Conservation (phyloP, 495 filamentous ascomycete genomes). For the Penicillium crystallinum region DNA sequence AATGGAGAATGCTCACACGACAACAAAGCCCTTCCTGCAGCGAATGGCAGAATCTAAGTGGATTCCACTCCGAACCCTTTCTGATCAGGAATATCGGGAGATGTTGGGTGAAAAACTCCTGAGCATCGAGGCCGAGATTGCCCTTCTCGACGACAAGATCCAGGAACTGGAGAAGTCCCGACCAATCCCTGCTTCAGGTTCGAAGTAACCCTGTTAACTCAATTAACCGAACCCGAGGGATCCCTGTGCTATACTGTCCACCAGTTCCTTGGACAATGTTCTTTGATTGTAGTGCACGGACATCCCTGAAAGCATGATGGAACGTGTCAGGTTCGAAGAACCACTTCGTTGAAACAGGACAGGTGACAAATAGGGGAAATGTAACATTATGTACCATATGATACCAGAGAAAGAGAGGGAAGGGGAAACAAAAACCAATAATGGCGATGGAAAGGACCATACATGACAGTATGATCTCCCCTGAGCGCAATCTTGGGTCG, state of each 20-base stretch:
- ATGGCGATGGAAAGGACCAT: neutral
- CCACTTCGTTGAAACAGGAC: neutral
- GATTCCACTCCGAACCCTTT: constrained; percentile 73
- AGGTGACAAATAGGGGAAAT: neutral
- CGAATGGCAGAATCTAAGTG: constrained; percentile 62
- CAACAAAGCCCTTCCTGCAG: constrained; percentile 40
- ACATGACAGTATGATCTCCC: constrained; percentile 2
- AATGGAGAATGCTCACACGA: constrained; percentile 29
- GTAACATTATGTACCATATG: constrained; percentile 5
- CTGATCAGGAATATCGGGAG: constrained; percentile 71
- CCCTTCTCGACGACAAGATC: constrained; percentile 81
- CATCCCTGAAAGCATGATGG: constrained; percentile 1
- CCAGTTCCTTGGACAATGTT: constrained; percentile 7
- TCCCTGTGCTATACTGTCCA: constrained; percentile 9
- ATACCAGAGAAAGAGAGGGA: neutral
- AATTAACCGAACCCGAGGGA: neutral
- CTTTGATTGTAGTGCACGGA: constrained; percentile 18
- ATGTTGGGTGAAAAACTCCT: constrained; percentile 75
- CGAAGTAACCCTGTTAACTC: constrained; percentile 4
- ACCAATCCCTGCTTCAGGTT: constrained; percentile 1
- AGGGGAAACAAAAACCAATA: neutral
- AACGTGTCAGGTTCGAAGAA: constrained; percentile 7
- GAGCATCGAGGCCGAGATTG: constrained; percentile 76
- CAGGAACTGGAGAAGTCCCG: constrained; percentile 40
- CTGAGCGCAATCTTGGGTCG: constrained; percentile 6